Base-by-base conservation (phyloP, 1,284 basidiomycete species). In the Trichosporon inkin region DNA sequence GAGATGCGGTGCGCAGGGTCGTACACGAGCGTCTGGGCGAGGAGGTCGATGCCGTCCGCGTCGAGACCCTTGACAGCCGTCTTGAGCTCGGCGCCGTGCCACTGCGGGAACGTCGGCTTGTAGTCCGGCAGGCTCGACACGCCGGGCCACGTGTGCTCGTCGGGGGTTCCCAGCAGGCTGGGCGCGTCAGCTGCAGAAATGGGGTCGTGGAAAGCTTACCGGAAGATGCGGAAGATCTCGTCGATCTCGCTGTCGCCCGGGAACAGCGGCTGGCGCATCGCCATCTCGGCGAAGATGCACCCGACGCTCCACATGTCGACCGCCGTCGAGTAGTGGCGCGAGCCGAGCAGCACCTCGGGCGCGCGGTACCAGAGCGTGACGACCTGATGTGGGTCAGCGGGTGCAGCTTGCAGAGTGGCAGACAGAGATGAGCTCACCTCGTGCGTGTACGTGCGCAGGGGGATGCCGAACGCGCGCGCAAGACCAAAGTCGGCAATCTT, bases 231-330 rank as follows among this genome's bases (percentile, higher is more conserved):
- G 85, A 98, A 99, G 69, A 99, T 99, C 81, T 99, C 94, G 80
- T 99, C 95, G 71, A 99, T 99, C 80, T 99, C 95, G 28, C 93
- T 97, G 80, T 99, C 95, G 10, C 96, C 95, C 13, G 95, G 93
- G 84, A 98, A 98, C 22, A 98, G 83, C 1, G 95, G 94, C 67
- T 87, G 85, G 22, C 92, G 67, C 74, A 77, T 78, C 2, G 75
- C 76, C 90, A 95, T 93, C 80, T 97, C 93, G 16, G 95, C 95
- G 78, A 99, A 96, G 74, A 99, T 99, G 75, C 96, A 99, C 7
- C 96, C 96, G 60, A 94, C 96, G 6, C 91, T 95, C 96, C 96
- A 99, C 64, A 99, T 92, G 79, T 99, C 96, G 74, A 99, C 98
- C 19, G 91, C 95, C 2, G 96, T 99, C 75, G 89, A 94, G 79